Base-by-base conservation (phyloP, 1,284 basidiomycete genomes). In the Ganoderma lingzhi region DNA sequence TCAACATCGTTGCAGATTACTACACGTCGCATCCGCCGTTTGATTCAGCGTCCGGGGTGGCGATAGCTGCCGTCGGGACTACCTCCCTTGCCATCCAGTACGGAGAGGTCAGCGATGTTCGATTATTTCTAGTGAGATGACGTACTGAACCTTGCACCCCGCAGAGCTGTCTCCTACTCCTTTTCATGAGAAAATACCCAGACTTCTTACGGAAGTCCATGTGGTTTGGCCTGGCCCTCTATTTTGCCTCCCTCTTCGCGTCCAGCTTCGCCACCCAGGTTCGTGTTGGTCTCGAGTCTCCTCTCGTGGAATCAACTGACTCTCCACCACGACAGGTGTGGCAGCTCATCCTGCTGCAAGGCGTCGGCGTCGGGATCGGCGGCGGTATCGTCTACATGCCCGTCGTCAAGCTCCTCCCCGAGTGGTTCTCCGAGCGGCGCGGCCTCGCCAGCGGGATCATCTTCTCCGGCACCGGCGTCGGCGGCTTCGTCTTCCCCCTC, bases 401-500 rank as follows among this genome's bases (percentile, higher is more conserved):
- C 9, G 73, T 77, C 66, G 64, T 76, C 39, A 64, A 69, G 69
- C 66, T 77, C 37, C 69, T 77, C 6, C 66, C 74, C 32, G 71
- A 72, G 53, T 74, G 74, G 72, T 75, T 75, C 62, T 70, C 74
- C 6, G 69, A 70, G 44, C 73, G 75, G 9, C 73, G 76, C 15
- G 77, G 77, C 2, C 72, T 78, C 28, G 77, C 78, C 0, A 71
- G 72, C 2, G 76, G 77, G 6, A 75, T 78, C 64, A 76, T 79
- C 62, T 78, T 78, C 59, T 74, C 77, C 1, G 77, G 77, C 1
- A 74, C 75, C 4, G 77, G 77, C 51, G 51, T 77, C 3, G 77
- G 77, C 30, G 76, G 77, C 1, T 78, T 77, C 48, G 71, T 69
- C 2, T 78, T 79, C 62, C 78, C 78, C 0, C 73, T 77, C 63